Evolutionary conservation across 2,329 filamentous ascomycete species (phyloP), one percentile per base, ranked within the genome.

Genomic region (Juglanconis juglandina): DNA sequence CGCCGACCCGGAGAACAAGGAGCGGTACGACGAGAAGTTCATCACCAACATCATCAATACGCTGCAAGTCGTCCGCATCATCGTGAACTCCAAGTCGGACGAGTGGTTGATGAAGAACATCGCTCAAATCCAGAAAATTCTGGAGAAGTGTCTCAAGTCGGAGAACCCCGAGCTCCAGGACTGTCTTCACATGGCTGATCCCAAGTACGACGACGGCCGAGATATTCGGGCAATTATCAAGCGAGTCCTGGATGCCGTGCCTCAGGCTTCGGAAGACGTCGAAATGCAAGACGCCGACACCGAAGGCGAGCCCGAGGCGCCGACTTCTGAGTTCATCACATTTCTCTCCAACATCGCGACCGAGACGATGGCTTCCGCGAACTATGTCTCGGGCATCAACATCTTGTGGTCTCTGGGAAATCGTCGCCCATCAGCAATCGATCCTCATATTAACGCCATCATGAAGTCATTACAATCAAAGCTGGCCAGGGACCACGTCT

Each of bases 381-480:
- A 92, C 66, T 92, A 96, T 69, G 85, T 93, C 17, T 92, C 93
- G 11, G 92, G 92, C 49, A 89, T 99, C 72, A 97, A 96, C 71
- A 89, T 96, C 32, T 78, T 99, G 14, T 98, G 93, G 93, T 95
- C 92, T 14, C 78, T 99, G 24, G 92, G 92, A 5, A 86, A 91
- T 68, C 88, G 91, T 62, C 93, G 91, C 69, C 91, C 94, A 1
- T 86, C 89, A 13, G 88, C 95, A 65, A 91, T 99, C 63, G 95
- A 99, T 72, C 84, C 91, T 62, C 95, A 99, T 70, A 92, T 98
- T 58, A 80, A 84, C 3, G 86, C 89, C 34, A 81, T 99, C 48
- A 96, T 99, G 89, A 97, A 96, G 74, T 92, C 91, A 0, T 83
- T 99, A 67, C 94, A 96, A 67, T 85, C 86, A 53, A 97, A 97